These are phyloP conservation scores for Rubia yunnanensis DNA, from an alignment of 257 asterid species.

Conservation along the genomic window DNA sequence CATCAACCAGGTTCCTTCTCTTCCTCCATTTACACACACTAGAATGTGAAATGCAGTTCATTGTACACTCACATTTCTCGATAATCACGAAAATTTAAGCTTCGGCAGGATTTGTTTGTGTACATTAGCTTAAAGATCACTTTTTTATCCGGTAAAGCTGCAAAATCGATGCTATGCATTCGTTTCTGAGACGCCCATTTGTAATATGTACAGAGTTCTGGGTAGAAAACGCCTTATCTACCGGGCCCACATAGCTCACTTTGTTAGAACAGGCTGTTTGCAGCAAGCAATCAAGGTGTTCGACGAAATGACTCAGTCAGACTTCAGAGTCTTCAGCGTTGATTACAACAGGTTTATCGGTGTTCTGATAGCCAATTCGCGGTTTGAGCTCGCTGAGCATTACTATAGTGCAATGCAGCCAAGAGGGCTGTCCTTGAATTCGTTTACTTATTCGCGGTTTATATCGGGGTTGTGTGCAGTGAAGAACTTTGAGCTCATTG, in stretches of 20 bases:
- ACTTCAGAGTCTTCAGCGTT: constrained; percentile 66
- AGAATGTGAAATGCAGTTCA: neutral
- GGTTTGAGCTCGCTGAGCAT: constrained; percentile 54
- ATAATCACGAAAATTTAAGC: neutral
- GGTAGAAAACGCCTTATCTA: constrained; percentile 71
- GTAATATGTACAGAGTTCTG: constrained; percentile 71
- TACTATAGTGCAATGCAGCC: constrained; percentile 55
- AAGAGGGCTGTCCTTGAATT: constrained; percentile 67
- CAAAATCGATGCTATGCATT: constrained; percentile 37
- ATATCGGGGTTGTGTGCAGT: constrained; percentile 75
- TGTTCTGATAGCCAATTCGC: constrained; percentile 52
- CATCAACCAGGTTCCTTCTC: neutral
- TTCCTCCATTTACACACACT: neutral
- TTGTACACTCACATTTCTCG: neutral
- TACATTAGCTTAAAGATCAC: neutral
- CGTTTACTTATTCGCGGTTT: constrained; percentile 87
- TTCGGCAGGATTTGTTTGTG: neutral
- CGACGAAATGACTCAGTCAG: constrained; percentile 80
- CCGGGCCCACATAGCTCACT: constrained; percentile 62
- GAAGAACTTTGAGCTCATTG: constrained; percentile 62
- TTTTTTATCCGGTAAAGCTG: neutral
- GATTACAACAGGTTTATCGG: constrained; percentile 91
- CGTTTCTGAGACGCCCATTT: constrained; percentile 27
- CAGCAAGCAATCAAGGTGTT: constrained; percentile 76
- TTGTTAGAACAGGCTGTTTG: constrained; percentile 57